Evolutionary conservation across 306 rosid genomes (phyloP).

Genomic region (Fragaria nilgerrensis): DNA sequence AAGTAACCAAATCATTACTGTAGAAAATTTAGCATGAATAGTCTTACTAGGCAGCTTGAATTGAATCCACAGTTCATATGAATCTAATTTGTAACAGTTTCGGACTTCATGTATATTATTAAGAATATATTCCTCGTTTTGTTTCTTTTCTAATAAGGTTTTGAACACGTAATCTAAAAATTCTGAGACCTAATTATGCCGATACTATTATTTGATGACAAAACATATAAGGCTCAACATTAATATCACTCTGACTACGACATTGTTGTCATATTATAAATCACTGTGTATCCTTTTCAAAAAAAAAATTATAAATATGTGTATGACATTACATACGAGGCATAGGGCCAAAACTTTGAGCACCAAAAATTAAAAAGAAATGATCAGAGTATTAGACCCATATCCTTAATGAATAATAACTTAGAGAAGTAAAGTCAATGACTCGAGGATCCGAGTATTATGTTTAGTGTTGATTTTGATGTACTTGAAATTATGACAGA

Average conservation of each 20-base stretch:
- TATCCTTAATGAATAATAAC: background rate
- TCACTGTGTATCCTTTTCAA: no score
- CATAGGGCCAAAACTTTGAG: background rate
- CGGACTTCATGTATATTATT: background rate
- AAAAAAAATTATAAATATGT: no score
- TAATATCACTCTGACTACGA: no score
- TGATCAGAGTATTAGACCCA: background rate
- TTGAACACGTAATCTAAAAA: background rate
- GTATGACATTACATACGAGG: no score
- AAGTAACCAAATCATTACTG: conserved; percentile 40
- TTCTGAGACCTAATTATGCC: no score
- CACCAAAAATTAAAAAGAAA: background rate
- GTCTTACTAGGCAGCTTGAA: no score
- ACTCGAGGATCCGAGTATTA: background rate
- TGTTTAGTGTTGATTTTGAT: background rate
- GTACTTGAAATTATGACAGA: conserved; percentile 16
- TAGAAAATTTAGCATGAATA: conserved; percentile 27
- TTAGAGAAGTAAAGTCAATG: conserved; percentile 3
- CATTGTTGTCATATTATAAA: no score
- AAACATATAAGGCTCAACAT: no score
- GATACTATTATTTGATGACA: no score
- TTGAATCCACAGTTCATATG: conserved; percentile 4
- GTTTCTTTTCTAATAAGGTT: background rate
- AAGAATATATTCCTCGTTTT: no score
- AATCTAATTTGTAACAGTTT: background rate